Percentiles rank a stretch among this genome's conserved stretches.
Conservation (phyloP, 768 basidiomycete genomes). For the Phylloporus scabripes region DNA sequence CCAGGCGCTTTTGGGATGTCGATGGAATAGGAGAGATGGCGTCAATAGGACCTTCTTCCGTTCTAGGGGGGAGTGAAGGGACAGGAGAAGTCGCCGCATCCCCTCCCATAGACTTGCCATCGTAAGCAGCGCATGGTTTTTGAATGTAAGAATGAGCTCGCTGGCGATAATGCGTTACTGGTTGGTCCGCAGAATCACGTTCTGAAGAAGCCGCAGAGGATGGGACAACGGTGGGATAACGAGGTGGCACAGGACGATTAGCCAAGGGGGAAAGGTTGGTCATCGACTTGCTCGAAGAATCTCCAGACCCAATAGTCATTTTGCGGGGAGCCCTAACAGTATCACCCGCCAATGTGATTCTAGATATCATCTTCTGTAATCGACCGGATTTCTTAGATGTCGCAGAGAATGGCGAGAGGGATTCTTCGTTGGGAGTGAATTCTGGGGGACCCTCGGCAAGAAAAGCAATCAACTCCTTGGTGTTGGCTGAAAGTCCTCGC, state of each 20-base stretch:
- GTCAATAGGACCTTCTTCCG: neutral
- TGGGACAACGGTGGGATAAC: conserved; percentile 43
- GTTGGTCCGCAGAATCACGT: conserved; percentile 19
- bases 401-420: conserved; percentile 34
- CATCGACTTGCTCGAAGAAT: conserved; percentile 29
- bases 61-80: conserved; percentile 6
- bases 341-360: conserved; percentile 49
- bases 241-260: conserved; percentile 58
- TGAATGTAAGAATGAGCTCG: conserved; percentile 26
- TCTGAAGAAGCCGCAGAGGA: conserved; percentile 42
- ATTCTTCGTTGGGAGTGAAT: conserved; percentile 34
- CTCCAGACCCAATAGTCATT: conserved; percentile 22
- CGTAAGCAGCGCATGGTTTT: conserved; percentile 17
- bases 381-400: conserved; percentile 49
- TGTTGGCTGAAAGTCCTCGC: conserved; percentile 39
- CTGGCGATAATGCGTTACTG: conserved; percentile 15
- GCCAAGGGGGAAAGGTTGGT: conserved; percentile 46
- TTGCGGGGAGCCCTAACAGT: conserved; percentile 30
- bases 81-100: conserved; percentile 4
- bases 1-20: conserved; percentile 4
- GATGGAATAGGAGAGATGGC: neutral
- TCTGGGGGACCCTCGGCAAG: conserved; percentile 54
- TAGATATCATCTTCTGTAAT: conserved; percentile 80
- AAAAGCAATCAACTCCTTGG: conserved; percentile 52
- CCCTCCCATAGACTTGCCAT: conserved; percentile 11